phyloP scores from a whole-genome alignment of 2,329 filamentous ascomycete genomes.

The Phialophora expanda region DNA sequence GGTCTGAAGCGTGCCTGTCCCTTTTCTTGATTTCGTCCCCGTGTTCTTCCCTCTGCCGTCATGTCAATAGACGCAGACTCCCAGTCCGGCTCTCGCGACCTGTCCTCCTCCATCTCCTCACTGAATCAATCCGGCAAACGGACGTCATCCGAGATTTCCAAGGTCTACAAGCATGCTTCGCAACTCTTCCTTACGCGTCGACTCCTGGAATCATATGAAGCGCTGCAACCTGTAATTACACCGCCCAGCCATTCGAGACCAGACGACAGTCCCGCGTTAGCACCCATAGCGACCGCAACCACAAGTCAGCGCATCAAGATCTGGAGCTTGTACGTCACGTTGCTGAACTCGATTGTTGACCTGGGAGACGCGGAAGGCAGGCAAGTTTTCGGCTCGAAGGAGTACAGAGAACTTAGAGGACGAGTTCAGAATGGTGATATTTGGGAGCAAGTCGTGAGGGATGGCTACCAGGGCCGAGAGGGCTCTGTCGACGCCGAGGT shows the following conservation, averaged over 20 bases:
- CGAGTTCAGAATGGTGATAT: conserved; percentile 87
- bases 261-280: conserved; percentile 57
- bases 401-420: conserved; percentile 80
- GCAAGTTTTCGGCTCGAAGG: conserved; percentile 79
- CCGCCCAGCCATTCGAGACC: conserved; percentile 49
- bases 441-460: conserved; percentile 91
- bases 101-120: conserved; percentile 72
- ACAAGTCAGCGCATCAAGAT: conserved; percentile 88
- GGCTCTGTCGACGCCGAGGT: conserved; percentile 94
- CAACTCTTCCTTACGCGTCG: conserved; percentile 94
- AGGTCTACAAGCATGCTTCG: conserved; percentile 91
- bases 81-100: conserved; percentile 57
- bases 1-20: not conserved
- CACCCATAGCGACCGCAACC: conserved; percentile 79
- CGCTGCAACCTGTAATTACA: conserved; percentile 80
- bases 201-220: conserved; percentile 84
- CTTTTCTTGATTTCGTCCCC: not conserved
- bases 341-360: conserved; percentile 88
- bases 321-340: conserved; percentile 95
- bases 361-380: conserved; percentile 90
- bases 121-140: conserved; percentile 63
- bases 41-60: not conserved
- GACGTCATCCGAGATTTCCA: conserved; percentile 71
- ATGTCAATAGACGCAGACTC: conserved; percentile 43
- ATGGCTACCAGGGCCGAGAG: conserved; percentile 86